Conservation (phyloP, 805 yeast genomes). For the Ogataea thermomethanolica region DNA sequence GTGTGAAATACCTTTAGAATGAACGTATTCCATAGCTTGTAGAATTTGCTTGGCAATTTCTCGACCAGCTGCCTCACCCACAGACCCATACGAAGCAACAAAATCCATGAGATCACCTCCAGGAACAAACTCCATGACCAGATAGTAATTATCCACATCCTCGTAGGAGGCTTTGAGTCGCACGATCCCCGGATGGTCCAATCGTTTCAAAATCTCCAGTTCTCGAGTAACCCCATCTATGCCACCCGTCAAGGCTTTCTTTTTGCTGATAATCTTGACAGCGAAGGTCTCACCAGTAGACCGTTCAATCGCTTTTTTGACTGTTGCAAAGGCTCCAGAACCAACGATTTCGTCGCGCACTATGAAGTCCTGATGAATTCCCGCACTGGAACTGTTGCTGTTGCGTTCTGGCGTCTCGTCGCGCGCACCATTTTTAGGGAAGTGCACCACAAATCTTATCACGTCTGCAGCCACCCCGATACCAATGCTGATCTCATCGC, state of each 20-base stretch:
- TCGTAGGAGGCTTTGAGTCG: constrained; percentile 79
- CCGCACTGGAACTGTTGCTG: constrained; percentile 19
- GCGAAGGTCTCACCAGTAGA: constrained; percentile 84
- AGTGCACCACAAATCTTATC: constrained; percentile 48
- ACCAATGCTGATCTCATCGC: constrained; percentile 91
- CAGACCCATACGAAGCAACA: constrained; percentile 86
- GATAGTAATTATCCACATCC: constrained; percentile 73
- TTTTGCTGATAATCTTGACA: constrained; percentile 81
- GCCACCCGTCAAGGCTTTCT: constrained; percentile 73
- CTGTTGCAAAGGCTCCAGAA: constrained; percentile 98
- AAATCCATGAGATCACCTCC: constrained; percentile 99
- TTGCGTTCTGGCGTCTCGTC: constrained; percentile 12
- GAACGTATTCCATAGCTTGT: constrained; percentile 83
- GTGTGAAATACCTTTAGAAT: constrained; percentile 87
- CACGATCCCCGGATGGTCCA: constrained; percentile 85
- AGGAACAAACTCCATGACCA: constrained; percentile 93
- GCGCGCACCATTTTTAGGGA: constrained; percentile 33
- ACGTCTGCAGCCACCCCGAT: constrained; percentile 76
- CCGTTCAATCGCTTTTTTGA: constrained; percentile 84
- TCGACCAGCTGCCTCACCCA: constrained; percentile 86
- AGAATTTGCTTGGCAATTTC: constrained; percentile 83
- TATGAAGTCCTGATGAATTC: constrained; percentile 51
- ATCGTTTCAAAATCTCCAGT: constrained; percentile 68
- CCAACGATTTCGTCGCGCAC: constrained; percentile 85
- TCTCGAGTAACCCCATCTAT: constrained; percentile 83